These are phyloP conservation scores for Penstemon eatonii DNA, from an alignment of 257 asterid genomes.

Conservation along the genomic window DNA sequence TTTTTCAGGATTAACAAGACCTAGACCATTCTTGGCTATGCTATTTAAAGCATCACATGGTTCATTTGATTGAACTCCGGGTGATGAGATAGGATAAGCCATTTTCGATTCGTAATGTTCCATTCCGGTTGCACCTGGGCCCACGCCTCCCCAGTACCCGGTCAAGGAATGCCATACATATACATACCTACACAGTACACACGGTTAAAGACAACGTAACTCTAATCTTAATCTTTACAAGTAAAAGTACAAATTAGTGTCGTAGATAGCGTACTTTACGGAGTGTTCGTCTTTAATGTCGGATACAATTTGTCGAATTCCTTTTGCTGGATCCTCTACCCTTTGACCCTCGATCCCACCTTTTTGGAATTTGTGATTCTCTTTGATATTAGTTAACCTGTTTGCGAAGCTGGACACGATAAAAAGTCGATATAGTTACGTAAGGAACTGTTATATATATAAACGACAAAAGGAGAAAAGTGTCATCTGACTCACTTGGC, in stretches of 20 bases:
- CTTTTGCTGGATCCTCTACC: slow-evolving; percentile 43
- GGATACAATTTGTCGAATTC: slow-evolving; percentile 56
- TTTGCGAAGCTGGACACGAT: slow-evolving; percentile 59
- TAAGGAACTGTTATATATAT: neutral
- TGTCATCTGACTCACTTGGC: slow-evolving; percentile 56
- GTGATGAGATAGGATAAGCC: slow-evolving; percentile 52
- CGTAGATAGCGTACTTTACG: slow-evolving; percentile 46
- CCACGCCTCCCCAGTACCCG: slow-evolving; percentile 87
- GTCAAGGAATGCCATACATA: slow-evolving; percentile 78
- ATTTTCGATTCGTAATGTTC: slow-evolving; percentile 55
- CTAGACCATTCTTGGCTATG: slow-evolving; percentile 55
- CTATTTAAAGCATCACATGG: slow-evolving; percentile 51
- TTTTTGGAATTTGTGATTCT: slow-evolving; percentile 69
- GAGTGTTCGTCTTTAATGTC: slow-evolving; percentile 59
- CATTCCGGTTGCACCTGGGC: slow-evolving; percentile 63
- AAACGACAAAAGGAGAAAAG: neutral
- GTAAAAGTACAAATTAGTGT: neutral
- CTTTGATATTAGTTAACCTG: slow-evolving; percentile 57
- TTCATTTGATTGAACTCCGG: slow-evolving; percentile 65
- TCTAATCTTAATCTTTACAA: neutral
- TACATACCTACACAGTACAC: slow-evolving; percentile 50
- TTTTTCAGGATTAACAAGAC: slow-evolving; percentile 77
- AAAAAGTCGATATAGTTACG: neutral
- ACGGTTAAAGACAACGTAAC: neutral
- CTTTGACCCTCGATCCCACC: slow-evolving; percentile 35